Base-by-base conservation (phyloP, 2,329 filamentous ascomycete species). In the Diaporthe capsici region DNA sequence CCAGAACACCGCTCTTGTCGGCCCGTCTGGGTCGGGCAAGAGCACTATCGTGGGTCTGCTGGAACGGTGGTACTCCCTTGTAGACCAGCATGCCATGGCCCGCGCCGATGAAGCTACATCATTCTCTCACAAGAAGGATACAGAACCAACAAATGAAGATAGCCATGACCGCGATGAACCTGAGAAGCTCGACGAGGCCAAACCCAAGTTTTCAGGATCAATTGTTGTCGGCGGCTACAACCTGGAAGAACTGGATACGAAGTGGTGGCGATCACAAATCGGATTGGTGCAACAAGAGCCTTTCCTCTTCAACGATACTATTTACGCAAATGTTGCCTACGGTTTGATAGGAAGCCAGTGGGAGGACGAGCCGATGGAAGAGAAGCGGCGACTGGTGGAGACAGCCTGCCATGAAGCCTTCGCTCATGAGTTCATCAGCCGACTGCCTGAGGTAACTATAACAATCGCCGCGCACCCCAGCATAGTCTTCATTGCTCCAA, bases 11-110 rank as follows among this genome's bases (percentile, higher is more conserved):
- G 95, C 94, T 0, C 88, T 98, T 28, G 93, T 96, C 15, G 95
- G 95, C 2, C 91, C 95, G 13, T 97, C 95, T 0, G 92, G 94
- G 0, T 95, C 93, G 6, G 95, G 95, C 4, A 98, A 98, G 83
- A 95, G 93, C 70, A 97, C 95, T 0, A 90, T 95, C 39, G 91
- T 94, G 0, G 91, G 91, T 0, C 84, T 95, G 1, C 84, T 95
- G 4, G 91, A 94, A 80, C 85, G 93, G 65, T 95, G 92, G 92
- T 95, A 95, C 80, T 67, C 61, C 10, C 61, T 67, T 51, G 20
- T 6, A 37, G 61, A 49, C 42, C 61, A 67, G 20, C 44, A 31
- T n/a, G 42, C 2, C 42, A 49, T 5, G 20, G 2, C 28, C 20
- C 25, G 39, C 1, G 44, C 44, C 25, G 61, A n/a, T 31, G 28